Conservation (phyloP, 352 stramenopile genomes). For the Peronospora belbahrii region DNA sequence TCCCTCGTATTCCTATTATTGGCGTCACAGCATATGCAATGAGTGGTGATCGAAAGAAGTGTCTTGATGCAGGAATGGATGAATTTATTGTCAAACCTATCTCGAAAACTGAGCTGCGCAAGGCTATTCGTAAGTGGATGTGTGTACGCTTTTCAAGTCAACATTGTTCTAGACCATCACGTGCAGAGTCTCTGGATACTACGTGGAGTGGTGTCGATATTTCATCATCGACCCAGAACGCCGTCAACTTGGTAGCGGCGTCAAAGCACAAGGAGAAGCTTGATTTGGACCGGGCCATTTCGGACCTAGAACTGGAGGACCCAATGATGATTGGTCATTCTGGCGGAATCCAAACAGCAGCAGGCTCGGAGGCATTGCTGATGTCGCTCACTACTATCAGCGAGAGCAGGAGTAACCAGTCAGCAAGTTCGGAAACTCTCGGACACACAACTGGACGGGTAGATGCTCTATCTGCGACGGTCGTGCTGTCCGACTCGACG, state of each 20-base stretch:
- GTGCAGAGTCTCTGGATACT: slow-evolving; percentile 6
- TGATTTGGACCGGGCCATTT: slow-evolving; percentile 72
- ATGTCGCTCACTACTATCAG: slow-evolving; percentile 50
- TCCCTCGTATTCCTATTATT: slow-evolving; percentile 71
- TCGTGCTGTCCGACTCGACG: slow-evolving; percentile 14
- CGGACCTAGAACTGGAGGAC: slow-evolving; percentile 77
- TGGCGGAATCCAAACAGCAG: slow-evolving; percentile 28
- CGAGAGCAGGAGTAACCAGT: slow-evolving; percentile 44
- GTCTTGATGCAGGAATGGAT: slow-evolving; percentile 77
- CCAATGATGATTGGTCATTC: slow-evolving; percentile 75
- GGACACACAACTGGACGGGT: slow-evolving; percentile 20
- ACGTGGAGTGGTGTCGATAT: slow-evolving; percentile 4
- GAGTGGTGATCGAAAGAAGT: slow-evolving; percentile 78
- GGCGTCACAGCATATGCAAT: slow-evolving; percentile 82
- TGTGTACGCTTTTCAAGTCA: slow-evolving; percentile 54
- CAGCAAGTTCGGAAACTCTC: slow-evolving; percentile 34
- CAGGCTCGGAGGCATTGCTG: slow-evolving; percentile 35
- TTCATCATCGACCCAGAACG: slow-evolving; percentile 27
- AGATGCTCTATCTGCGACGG: slow-evolving; percentile 4
- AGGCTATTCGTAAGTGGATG: slow-evolving; percentile 78
- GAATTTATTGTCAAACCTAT: slow-evolving; percentile 86
- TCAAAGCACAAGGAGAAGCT: slow-evolving; percentile 71
- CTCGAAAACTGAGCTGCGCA: slow-evolving; percentile 50
- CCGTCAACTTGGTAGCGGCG: slow-evolving; percentile 55
- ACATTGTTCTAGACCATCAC: slow-evolving; percentile 24